Conservation (phyloP, 768 basidiomycete genomes). For the Trametes maxima region DNA sequence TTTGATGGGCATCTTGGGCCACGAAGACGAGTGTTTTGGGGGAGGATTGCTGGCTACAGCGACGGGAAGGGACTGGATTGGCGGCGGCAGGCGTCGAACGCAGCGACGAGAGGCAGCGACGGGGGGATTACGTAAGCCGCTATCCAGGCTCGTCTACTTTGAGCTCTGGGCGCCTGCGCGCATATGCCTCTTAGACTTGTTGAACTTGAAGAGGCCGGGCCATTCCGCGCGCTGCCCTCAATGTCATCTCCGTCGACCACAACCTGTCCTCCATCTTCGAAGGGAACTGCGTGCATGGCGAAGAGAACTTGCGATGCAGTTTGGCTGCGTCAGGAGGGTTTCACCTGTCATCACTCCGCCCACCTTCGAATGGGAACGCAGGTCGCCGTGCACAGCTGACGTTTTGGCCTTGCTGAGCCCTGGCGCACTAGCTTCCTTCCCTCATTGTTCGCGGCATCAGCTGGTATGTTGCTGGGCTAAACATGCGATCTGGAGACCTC, state of each 20-base stretch:
- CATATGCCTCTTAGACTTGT: no score
- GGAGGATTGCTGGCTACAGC: background rate
- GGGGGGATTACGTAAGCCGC: slow-evolving; percentile 16
- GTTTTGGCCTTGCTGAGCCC: background rate
- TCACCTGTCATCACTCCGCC: background rate
- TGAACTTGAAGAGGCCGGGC: no score
- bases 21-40: slow-evolving; percentile 10
- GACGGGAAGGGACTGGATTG: slow-evolving; percentile 1
- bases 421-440: background rate
- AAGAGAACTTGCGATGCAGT: background rate
- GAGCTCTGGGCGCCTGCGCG: background rate
- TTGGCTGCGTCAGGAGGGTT: background rate
- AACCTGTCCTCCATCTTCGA: background rate
- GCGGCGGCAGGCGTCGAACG: slow-evolving; percentile 6
- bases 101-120: slow-evolving; percentile 19
- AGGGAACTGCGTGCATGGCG: background rate
- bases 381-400: background rate
- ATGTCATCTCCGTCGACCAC: background rate
- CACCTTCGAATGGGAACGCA: background rate
- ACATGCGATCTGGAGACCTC: slow-evolving; percentile 14
- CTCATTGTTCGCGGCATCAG: background rate
- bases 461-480: background rate
- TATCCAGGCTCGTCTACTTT: background rate
- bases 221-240: background rate
- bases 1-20: slow-evolving; percentile 73